phyloP scores from a whole-genome alignment of 164 flowering plant species.

The Nymphaea colorata region DNA sequence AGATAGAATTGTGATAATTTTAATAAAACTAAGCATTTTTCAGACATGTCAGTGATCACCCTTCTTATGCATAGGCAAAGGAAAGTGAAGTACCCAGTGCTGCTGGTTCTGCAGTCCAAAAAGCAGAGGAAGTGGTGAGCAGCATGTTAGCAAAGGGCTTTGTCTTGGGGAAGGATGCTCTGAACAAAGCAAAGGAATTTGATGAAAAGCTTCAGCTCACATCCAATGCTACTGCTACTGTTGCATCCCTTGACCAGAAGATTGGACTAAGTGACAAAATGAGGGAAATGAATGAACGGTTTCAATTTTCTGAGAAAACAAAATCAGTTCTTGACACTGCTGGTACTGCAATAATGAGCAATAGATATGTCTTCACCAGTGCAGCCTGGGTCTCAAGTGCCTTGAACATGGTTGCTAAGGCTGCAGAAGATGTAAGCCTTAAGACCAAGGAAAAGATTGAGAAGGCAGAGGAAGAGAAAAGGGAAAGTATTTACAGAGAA shows the following conservation, averaged over 20 bases:
- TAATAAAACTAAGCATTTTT: too few relatives aligned
- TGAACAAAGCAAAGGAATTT: conserved; percentile 55
- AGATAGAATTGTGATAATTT: too few relatives aligned
- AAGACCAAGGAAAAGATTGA: conserved; percentile 65
- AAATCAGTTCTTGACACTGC: conserved; percentile 70
- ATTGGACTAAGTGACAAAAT: conserved; percentile 60
- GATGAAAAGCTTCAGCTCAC: conserved; percentile 51
- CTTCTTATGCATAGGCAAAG: background rate
- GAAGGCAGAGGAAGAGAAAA: conserved; percentile 65
- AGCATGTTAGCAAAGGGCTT: conserved; percentile 79
- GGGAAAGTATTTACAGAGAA: conserved; percentile 28
- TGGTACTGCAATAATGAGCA: conserved; percentile 26
- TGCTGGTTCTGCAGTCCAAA: conserved; percentile 28
- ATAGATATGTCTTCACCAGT: conserved; percentile 43
- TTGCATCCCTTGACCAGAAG: conserved; percentile 44
- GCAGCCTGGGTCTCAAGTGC: conserved; percentile 70
- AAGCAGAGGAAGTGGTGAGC: conserved; percentile 74
- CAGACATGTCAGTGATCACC: background rate
- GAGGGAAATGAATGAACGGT: conserved; percentile 52
- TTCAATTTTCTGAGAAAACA: conserved; percentile 53
- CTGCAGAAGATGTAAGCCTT: conserved; percentile 53
- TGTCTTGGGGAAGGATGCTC: conserved; percentile 70
- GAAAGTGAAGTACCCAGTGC: background rate
- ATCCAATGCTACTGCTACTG: conserved; percentile 60
- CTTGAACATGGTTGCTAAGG: conserved; percentile 40